Evolutionary conservation across 495 filamentous ascomycete genomes (phyloP), one percentile per base, ranked within the genome.

Genomic region (Tuber magnatum): DNA sequence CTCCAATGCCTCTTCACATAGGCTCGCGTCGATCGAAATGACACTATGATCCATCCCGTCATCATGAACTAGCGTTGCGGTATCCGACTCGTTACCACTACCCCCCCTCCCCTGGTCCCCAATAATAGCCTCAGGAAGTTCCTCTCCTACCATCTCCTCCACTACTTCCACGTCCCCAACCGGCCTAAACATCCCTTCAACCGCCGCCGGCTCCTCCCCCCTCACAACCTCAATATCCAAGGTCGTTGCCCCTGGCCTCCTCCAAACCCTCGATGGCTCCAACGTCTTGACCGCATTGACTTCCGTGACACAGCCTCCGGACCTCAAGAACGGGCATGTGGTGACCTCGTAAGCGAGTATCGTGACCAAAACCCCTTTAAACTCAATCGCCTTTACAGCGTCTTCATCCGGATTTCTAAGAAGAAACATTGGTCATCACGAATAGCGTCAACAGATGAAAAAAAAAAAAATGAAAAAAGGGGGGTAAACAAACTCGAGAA

Each of bases 321-420:
- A 73, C 35, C 80, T 77, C 24, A 73, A 46, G 65, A 81, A 81
- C 24, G 80, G 80, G 48, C 80, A 81, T 22, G 78, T 51, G 32
- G 80, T 81, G 24, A 81, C 70, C 72, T 81, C 80, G 46, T 82
- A 81, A 40, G 80, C 80, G 39, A 81, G 71, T 70, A 77, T 76
- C 44, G 76, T 82, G 46, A 73, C 71, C 61, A 82, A 71, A 35
- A 80, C 75, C 16, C 70, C 70, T 18, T 73, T 79, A 39, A 82
- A 82, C 46, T 82, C 80, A 40, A 76, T 77, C 12, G 78, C 75
- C n/a, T 78, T 76, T 32, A 78, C 71, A 73, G 74, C 75, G 48
- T 77, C 56, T 44, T 43, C 44, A 61, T 73, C 77, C 41, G 56
- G 46, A 38, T 69, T 70, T 71, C n/a, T 61, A 71, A 5, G 28